Conservation (phyloP, 2,329 filamentous ascomycete species). For the Aquanectria penicillioides region DNA sequence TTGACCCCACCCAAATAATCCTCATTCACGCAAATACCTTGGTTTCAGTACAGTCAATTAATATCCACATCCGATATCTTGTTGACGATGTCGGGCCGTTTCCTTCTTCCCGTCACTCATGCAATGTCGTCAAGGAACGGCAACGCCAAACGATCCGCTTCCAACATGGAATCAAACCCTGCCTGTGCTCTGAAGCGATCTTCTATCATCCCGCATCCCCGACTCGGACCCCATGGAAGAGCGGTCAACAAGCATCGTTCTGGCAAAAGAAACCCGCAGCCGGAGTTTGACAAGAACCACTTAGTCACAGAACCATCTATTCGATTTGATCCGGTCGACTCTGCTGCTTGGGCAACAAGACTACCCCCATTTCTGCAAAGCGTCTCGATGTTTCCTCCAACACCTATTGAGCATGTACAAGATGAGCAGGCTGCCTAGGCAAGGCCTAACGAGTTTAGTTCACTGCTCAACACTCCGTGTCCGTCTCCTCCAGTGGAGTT, state of each 20-base stretch:
- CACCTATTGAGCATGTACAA: slow-evolving; percentile 6
- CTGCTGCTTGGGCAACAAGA: slow-evolving; percentile 23
- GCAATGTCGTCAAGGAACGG: neutral
- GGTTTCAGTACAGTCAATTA: neutral
- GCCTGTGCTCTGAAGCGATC: slow-evolving; percentile 15
- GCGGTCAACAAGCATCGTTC: neutral
- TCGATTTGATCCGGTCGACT: slow-evolving; percentile 12
- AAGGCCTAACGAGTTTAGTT: slow-evolving; percentile 10
- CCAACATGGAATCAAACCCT: slow-evolving; percentile 2
- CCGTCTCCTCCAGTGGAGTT: slow-evolving; percentile 16
- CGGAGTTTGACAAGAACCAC: slow-evolving; percentile 17
- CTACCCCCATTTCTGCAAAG: slow-evolving; percentile 24
- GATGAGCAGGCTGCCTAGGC: slow-evolving; percentile 25
- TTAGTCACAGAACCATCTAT: neutral
- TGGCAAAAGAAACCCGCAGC: slow-evolving; percentile 22
- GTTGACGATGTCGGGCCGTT: slow-evolving; percentile 31
- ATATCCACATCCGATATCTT: slow-evolving; percentile 1
- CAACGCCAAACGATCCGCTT: slow-evolving; percentile 5
- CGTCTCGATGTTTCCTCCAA: slow-evolving; percentile 6
- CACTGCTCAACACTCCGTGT: neutral
- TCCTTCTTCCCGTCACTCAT: slow-evolving; percentile 29
- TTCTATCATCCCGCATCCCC: slow-evolving; percentile 3
- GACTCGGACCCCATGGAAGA: neutral
- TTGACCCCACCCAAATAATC: too few relatives aligned
- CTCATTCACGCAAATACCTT: neutral